These are phyloP conservation scores for Barnettozyma hawaiiensis DNA, from an alignment of 1,139 yeast species.

Conservation along the genomic window DNA sequence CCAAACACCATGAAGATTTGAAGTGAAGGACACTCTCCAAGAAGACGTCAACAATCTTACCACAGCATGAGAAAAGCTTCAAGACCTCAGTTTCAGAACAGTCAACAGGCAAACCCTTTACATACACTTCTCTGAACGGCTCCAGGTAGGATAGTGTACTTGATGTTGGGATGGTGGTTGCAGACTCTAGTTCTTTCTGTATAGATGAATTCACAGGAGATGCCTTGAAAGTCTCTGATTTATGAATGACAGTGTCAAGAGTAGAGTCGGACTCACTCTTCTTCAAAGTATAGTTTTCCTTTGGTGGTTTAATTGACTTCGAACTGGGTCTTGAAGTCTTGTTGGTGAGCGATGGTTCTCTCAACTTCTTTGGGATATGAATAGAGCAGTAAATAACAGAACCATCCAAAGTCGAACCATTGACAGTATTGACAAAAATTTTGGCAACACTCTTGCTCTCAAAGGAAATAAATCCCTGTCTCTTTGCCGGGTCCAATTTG, in stretches of 20 bases:
- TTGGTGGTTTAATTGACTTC: constrained; percentile 16
- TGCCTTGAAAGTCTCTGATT: constrained; percentile 2
- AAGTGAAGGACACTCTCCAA: constrained; percentile 33
- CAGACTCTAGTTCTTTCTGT: not conserved
- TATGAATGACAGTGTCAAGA: constrained; percentile 7
- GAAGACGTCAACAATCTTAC: constrained; percentile 37
- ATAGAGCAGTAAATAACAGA: constrained; percentile 34
- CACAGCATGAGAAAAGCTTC: constrained; percentile 34
- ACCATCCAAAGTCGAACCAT: constrained; percentile 30
- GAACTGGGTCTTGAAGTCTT: too few species aligned
- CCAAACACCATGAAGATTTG: constrained; percentile 42
- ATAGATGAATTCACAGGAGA: not conserved
- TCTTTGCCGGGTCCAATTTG: constrained; percentile 36
- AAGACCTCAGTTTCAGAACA: constrained; percentile 33
- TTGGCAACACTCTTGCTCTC: constrained; percentile 35
- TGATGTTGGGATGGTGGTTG: not conserved
- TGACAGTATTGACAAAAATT: constrained; percentile 33
- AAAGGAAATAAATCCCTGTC: constrained; percentile 42
- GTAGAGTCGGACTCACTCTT: constrained; percentile 13
- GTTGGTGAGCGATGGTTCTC: constrained; percentile 22
- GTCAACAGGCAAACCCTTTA: constrained; percentile 39
- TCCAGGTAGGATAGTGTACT: constrained; percentile 1
- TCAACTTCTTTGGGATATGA: constrained; percentile 37
- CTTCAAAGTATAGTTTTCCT: not conserved
- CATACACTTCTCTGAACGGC: constrained; percentile 33